These are phyloP conservation scores for Theileria parva DNA, from an alignment of 169 alveolate genomes.

Conservation along the genomic window DNA sequence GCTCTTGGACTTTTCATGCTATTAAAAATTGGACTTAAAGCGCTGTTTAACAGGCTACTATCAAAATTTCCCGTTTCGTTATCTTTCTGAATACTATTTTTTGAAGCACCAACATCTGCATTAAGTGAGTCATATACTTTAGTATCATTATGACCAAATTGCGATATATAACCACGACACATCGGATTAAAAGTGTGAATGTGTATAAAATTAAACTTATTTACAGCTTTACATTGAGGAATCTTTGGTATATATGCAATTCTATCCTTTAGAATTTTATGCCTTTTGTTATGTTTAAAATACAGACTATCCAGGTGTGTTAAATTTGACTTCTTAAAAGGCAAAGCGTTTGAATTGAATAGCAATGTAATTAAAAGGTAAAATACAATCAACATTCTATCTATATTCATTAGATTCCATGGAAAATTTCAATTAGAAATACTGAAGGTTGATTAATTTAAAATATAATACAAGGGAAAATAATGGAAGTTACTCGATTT, in stretches of 20 bases:
- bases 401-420: not conserved
- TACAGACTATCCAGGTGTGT: conserved; percentile 22
- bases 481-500: not conserved
- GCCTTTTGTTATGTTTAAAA: conserved; percentile 16
- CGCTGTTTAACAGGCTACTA: not conserved
- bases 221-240: not conserved
- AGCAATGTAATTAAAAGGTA: not conserved
- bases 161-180: not conserved
- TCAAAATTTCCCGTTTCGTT: not conserved
- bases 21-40: not conserved
- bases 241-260: not conserved
- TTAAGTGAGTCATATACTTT: not conserved
- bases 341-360: not conserved
- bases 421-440: too few relatives aligned
- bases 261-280: not conserved
- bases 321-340: not conserved
- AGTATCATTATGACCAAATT: not conserved
- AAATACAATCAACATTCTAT: not conserved
- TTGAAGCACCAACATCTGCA: not conserved
- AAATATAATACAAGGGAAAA: not conserved
- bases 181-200: not conserved
- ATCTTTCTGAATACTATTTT: not conserved
- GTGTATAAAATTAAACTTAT: not conserved
- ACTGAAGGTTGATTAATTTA: not conserved
- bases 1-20: not conserved